phyloP scores from a whole-genome alignment of 2,329 filamentous ascomycete species.

The Periconia macrospinosa region DNA sequence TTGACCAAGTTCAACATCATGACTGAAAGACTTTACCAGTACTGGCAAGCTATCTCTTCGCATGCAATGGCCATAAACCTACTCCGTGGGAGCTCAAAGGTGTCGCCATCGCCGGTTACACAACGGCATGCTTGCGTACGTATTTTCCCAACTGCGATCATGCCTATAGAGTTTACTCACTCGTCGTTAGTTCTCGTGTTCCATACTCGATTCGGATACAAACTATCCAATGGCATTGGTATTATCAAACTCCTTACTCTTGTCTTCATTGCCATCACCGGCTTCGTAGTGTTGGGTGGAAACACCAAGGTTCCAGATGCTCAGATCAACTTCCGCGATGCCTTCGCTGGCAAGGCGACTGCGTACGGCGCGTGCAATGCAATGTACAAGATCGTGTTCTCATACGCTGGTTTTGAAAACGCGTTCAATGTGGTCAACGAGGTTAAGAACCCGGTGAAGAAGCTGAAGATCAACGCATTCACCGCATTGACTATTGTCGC shows the following conservation, averaged over 20 bases:
- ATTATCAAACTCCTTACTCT: conserved; percentile 62
- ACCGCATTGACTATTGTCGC: conserved; percentile 55
- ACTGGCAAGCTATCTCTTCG: conserved; percentile 64
- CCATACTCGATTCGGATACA: conserved; percentile 61
- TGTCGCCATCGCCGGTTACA: conserved; percentile 66
- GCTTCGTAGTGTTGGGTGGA: conserved; percentile 64
- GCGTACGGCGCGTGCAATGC: conserved; percentile 60
- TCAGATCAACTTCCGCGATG: conserved; percentile 56
- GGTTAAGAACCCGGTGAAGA: conserved; percentile 61
- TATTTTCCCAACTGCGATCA: conserved; percentile 5
- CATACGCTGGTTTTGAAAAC: conserved; percentile 61
- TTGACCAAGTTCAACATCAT: background rate
- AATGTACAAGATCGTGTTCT: conserved; percentile 61
- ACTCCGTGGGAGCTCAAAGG: conserved; percentile 68
- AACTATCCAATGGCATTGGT: conserved; percentile 60
- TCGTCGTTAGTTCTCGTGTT: conserved; percentile 47
- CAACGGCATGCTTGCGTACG: conserved; percentile 59
- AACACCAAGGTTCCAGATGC: conserved; percentile 55
- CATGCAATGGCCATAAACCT: conserved; percentile 54
- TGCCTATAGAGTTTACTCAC: background rate
- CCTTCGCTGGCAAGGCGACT: conserved; percentile 55
- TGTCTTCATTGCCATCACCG: conserved; percentile 55
- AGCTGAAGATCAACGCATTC: conserved; percentile 51
- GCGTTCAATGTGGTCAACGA: conserved; percentile 66
- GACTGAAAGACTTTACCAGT: conserved; percentile 44